A percentile compares a stretch with the other conserved stretches of the same genome.
These are phyloP conservation scores for Bipolaris cookei DNA, from an alignment of 2,329 filamentous ascomycete species.

Conservation along the genomic window DNA sequence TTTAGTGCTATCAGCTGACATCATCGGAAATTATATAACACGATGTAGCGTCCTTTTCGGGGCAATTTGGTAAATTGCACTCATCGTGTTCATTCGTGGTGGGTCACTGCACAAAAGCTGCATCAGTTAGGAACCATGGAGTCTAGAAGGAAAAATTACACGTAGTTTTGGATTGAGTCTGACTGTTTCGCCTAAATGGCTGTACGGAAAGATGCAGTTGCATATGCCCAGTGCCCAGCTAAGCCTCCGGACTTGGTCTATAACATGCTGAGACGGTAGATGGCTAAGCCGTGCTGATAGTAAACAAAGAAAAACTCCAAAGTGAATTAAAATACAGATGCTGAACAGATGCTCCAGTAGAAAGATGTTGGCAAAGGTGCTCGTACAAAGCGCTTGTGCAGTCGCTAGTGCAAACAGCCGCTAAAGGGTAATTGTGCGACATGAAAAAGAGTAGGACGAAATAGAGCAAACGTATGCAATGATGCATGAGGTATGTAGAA, in stretches of 20 bases:
- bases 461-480: slow-evolving; percentile 12
- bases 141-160: slow-evolving; percentile 10
- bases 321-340: slow-evolving; percentile 17
- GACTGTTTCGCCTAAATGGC: slow-evolving; percentile 23
- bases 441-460: slow-evolving; percentile 1
- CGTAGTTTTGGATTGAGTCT: slow-evolving; percentile 11
- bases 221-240: slow-evolving; percentile 14
- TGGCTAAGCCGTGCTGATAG: slow-evolving; percentile 15
- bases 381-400: slow-evolving; percentile 35
- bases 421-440: slow-evolving; percentile 20
- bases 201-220: slow-evolving; percentile 5
- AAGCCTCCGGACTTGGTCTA: slow-evolving; percentile 11
- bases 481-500: slow-evolving; percentile 12
- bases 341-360: slow-evolving; percentile 15
- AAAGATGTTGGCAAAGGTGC: slow-evolving; percentile 23
- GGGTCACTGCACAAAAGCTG: slow-evolving; percentile 7
- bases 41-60: neutral
- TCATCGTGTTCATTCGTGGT: slow-evolving; percentile 17
- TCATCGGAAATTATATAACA: neutral
- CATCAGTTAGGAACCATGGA: neutral
- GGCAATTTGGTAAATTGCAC: neutral
- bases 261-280: slow-evolving; percentile 8
- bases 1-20: neutral
- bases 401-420: slow-evolving; percentile 18
- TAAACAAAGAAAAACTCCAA: slow-evolving; percentile 22